Percentiles rank a stretch among this genome's conserved stretches.
Conservation (phyloP, 371 early-diverging fungal genomes). For the Dichotomocladium elegans region DNA sequence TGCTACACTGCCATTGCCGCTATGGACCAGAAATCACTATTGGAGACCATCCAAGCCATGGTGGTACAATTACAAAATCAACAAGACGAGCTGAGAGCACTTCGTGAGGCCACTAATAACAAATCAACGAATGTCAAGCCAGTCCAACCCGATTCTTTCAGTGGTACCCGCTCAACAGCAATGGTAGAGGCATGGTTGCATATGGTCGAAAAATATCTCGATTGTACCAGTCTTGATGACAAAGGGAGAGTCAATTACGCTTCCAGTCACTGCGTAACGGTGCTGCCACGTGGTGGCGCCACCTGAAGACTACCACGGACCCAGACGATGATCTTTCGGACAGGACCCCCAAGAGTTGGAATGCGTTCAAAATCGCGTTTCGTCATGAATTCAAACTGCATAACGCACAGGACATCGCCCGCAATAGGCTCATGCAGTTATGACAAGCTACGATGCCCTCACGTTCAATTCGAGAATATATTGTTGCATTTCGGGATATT, state of each 20-base stretch:
- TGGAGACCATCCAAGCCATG: not conserved
- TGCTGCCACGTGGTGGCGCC: not conserved
- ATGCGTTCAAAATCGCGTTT: not conserved
- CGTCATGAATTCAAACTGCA: not conserved
- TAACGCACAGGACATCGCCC: not conserved
- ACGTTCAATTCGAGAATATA: too few species aligned
- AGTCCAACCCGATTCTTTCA: not conserved
- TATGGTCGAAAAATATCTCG: not conserved
- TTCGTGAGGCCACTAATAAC: not conserved
- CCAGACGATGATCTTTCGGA: not conserved
- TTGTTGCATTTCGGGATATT: too few species aligned
- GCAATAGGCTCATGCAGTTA: not conserved
- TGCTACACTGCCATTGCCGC: too few species aligned
- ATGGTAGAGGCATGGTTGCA: constrained; percentile 1
- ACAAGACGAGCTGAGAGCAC: not conserved
- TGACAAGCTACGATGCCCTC: not conserved
- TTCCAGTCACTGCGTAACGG: not conserved
- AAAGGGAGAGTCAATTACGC: not conserved
- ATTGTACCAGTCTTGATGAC: not conserved
- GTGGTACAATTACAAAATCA: not conserved
- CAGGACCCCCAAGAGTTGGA: not conserved
- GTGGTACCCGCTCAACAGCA: not conserved
- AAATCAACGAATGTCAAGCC: not conserved
- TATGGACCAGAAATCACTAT: too few species aligned
- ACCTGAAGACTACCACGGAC: not conserved